phyloP scores from a whole-genome alignment of 75 land plant genomes.

The Pinus albicaulis region DNA sequence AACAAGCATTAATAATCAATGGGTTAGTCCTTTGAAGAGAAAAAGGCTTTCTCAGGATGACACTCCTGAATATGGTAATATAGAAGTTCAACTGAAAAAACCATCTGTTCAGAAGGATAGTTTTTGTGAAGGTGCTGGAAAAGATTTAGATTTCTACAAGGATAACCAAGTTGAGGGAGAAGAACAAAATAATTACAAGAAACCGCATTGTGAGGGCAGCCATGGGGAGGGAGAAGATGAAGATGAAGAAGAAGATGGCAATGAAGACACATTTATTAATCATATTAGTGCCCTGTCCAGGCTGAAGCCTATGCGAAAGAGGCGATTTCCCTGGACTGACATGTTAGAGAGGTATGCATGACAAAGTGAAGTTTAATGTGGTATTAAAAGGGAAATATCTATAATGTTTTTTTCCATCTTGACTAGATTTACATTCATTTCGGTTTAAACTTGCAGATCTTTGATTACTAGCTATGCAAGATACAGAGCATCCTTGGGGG shows the following conservation, averaged over 20 bases:
- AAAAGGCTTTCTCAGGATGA: conserved; percentile 20
- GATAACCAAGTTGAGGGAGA: not conserved
- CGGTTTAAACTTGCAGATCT: conserved; percentile 38
- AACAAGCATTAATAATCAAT: not conserved
- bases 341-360: conserved; percentile 62
- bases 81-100: not conserved
- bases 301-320: conserved; percentile 48
- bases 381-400: not conserved
- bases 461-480: conserved; percentile 79
- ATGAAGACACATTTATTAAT: conserved; percentile 20
- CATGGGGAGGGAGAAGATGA: conserved; percentile 14
- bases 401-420: not conserved
- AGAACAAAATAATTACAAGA: conserved; percentile 5
- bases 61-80: conserved; percentile 8
- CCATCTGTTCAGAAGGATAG: not conserved
- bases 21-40: conserved; percentile 26
- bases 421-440: conserved; percentile 8
- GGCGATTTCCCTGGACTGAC: conserved; percentile 81
- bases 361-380: not conserved
- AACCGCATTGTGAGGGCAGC: conserved; percentile 12
- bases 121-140: not conserved
- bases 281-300: conserved; percentile 38
- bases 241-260: conserved; percentile 33
- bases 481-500: conserved; percentile 78
- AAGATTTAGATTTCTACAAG: not conserved